These are phyloP conservation scores for Aegilops longissima DNA, from an alignment of 176 grass and related monocot species.

Conservation along the genomic window DNA sequence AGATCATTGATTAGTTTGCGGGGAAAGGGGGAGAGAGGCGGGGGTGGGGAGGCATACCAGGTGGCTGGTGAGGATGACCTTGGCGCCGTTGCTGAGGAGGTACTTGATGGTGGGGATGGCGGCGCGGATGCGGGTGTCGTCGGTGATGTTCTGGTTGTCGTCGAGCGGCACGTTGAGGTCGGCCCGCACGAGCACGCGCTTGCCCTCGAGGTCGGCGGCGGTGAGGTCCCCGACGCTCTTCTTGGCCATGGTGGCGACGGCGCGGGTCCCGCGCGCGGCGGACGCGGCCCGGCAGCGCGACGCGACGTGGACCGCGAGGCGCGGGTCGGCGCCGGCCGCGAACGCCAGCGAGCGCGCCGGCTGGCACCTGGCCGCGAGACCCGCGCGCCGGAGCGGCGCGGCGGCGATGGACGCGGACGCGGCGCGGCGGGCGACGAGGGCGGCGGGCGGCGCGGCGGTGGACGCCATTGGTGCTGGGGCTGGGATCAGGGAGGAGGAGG, in stretches of 20 bases:
- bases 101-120: constrained; percentile 73
- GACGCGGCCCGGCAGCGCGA: constrained; percentile 39
- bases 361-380: constrained; percentile 42
- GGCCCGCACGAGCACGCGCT: constrained; percentile 64
- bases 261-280: constrained; percentile 38
- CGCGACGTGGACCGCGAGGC: constrained; percentile 53
- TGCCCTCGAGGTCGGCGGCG: constrained; percentile 58
- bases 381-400: constrained; percentile 25
- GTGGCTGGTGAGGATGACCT: constrained; percentile 77
- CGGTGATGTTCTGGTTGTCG: constrained; percentile 66
- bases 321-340: constrained; percentile 31
- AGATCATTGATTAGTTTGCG: background rate
- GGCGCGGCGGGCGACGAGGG: constrained; percentile 19
- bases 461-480: constrained; percentile 27
- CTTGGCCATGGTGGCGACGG: constrained; percentile 56
- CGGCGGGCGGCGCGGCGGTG: constrained; percentile 33
- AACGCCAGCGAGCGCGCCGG: constrained; percentile 43
- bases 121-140: constrained; percentile 71
- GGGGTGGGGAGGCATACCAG: constrained; percentile 35
- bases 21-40: background rate
- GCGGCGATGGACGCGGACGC: background rate
- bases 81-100: constrained; percentile 55
- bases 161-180: constrained; percentile 81
- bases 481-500: background rate
- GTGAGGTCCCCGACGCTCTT: constrained; percentile 72